Evolutionary conservation across 2,329 filamentous ascomycete species (phyloP).

Genomic region (Epichloe festucae): DNA sequence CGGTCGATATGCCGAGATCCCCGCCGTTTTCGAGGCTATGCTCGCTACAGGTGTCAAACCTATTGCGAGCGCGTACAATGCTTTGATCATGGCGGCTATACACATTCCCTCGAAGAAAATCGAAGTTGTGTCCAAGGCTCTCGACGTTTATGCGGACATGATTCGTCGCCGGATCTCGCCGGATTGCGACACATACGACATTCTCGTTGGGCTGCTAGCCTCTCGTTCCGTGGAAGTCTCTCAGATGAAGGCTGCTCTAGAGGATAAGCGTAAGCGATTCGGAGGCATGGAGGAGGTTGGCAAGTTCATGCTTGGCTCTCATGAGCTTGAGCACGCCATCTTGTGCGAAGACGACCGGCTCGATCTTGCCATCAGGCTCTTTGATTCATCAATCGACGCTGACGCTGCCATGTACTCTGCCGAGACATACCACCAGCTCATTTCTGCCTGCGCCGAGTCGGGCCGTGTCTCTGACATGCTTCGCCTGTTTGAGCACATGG

Average conservation of each 20-base stretch:
- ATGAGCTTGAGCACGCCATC: constrained; percentile 76
- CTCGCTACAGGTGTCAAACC: constrained; percentile 71
- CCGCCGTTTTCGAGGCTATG: constrained; percentile 81
- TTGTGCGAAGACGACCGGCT: constrained; percentile 79
- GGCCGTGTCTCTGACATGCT: constrained; percentile 82
- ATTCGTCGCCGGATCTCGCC: constrained; percentile 70
- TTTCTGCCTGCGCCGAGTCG: constrained; percentile 73
- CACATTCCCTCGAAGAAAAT: constrained; percentile 66
- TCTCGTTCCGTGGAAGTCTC: constrained; percentile 68
- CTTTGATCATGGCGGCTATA: constrained; percentile 73
- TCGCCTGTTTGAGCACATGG: constrained; percentile 83
- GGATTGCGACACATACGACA: constrained; percentile 76
- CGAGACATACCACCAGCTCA: constrained; percentile 73
- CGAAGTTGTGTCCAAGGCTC: constrained; percentile 76
- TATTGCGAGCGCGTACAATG: constrained; percentile 80
- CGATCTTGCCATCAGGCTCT: constrained; percentile 72
- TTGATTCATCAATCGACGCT: constrained; percentile 58
- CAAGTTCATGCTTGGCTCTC: constrained; percentile 79
- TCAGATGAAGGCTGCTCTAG: constrained; percentile 56
- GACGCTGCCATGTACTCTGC: constrained; percentile 57
- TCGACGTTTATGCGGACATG: constrained; percentile 97
- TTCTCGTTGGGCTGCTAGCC: constrained; percentile 71
- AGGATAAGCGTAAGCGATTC: constrained; percentile 72
- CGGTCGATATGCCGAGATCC: constrained; percentile 74
- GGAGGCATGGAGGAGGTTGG: constrained; percentile 74